Evolutionary conservation across 169 alveolate genomes (phyloP).

Genomic region (Plasmodium reichenowi): DNA sequence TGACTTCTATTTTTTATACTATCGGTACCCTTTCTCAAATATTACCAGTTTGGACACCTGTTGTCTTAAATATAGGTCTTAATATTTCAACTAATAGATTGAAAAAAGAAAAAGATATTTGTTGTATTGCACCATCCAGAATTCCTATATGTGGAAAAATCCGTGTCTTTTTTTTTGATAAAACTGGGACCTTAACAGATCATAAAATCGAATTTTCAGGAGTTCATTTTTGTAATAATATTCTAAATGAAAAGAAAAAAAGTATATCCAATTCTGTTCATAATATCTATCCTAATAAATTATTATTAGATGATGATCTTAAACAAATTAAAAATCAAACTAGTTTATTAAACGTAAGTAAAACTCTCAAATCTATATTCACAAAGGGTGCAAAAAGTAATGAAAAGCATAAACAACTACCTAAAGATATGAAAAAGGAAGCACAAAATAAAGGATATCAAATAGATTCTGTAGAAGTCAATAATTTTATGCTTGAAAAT

Average conservation of each 20-base stretch:
- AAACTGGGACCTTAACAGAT: constrained; percentile 98
- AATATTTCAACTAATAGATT: constrained; percentile 94
- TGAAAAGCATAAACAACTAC: background rate
- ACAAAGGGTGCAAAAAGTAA: background rate
- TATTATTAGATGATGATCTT: no score
- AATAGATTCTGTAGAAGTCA: no score
- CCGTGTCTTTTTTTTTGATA: constrained; percentile 95
- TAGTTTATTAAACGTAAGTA: no score
- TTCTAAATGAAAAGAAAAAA: constrained; percentile 25
- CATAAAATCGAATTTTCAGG: constrained; percentile 92
- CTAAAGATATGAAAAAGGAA: no score
- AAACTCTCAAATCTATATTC: no score
- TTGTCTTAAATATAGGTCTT: constrained; percentile 94
- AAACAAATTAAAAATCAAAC: background rate
- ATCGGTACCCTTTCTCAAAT: constrained; percentile 89
- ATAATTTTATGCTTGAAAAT: no score
- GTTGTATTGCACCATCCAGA: constrained; percentile 96
- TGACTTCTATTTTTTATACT: constrained; percentile 89
- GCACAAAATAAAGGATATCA: no score
- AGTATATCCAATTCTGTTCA: background rate
- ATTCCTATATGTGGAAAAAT: constrained; percentile 97
- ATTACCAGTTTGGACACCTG: constrained; percentile 97
- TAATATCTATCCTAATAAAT: background rate
- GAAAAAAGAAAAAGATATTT: constrained; percentile 88
- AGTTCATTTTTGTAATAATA: constrained; percentile 68